These are phyloP conservation scores for Dicorynia guianensis DNA, from an alignment of 306 rosid species.

Conservation along the genomic window DNA sequence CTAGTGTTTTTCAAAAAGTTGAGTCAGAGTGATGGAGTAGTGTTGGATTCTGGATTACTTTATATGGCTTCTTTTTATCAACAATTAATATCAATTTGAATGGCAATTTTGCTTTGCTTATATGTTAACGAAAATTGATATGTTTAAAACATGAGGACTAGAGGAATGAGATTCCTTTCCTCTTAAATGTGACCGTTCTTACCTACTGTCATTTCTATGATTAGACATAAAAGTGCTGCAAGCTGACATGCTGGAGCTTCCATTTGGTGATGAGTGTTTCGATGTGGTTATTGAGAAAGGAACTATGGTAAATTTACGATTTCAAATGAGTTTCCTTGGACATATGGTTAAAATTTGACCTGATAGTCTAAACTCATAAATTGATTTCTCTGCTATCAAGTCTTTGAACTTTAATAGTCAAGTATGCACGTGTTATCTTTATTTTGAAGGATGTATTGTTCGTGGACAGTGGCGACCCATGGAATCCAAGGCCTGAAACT, in stretches of 20 bases:
- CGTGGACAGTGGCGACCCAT: conserved; percentile 92
- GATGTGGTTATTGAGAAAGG: conserved; percentile 96
- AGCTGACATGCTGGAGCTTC: conserved; percentile 97
- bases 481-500: conserved; percentile 83
- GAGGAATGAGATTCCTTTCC: neutral
- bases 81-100: neutral
- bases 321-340: conserved; percentile 37
- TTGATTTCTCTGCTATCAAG: neutral
- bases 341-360: conserved; percentile 31
- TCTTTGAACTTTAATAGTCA: conserved; percentile 19
- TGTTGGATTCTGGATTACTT: conserved; percentile 16
- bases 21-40: conserved; percentile 7
- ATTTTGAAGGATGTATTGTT: conserved; percentile 91
- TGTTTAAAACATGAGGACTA: neutral
- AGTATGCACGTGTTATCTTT: conserved; percentile 34
- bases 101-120: neutral
- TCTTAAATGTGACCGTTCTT: neutral
- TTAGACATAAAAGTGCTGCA: conserved; percentile 89
- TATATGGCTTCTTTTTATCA: neutral
- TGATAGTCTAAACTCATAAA: conserved; percentile 27
- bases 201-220: conserved; percentile 39
- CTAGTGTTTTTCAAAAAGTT: neutral
- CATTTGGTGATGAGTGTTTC: conserved; percentile 78
- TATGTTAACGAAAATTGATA: neutral
- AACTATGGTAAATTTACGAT: conserved; percentile 72